phyloP scores from a whole-genome alignment of 2,329 filamentous ascomycete genomes.

The Talaromyces rugulosus region DNA sequence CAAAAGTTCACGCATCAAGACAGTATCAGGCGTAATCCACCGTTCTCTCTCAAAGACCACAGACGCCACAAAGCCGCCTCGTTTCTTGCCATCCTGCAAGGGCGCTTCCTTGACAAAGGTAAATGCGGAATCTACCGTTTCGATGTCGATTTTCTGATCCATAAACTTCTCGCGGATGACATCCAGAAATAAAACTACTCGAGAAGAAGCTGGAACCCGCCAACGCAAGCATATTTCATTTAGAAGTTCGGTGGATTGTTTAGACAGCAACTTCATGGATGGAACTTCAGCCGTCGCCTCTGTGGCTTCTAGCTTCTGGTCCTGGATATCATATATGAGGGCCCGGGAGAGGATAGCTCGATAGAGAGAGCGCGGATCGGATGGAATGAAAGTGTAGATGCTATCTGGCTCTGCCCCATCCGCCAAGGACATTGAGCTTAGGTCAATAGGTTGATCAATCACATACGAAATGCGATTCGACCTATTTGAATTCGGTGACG shows the following conservation, averaged over 20 bases:
- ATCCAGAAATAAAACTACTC: conserved; percentile 77
- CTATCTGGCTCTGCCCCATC: conserved; percentile 44
- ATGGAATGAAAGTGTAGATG: conserved; percentile 83
- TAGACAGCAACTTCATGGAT: conserved; percentile 59
- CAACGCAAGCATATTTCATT: conserved; percentile 82
- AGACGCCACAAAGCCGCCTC: conserved; percentile 45
- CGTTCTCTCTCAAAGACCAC: conserved; percentile 55
- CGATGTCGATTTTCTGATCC: conserved; percentile 73
- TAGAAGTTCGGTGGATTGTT: conserved; percentile 74
- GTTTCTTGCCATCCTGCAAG: conserved; percentile 59
- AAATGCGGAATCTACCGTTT: conserved; percentile 80
- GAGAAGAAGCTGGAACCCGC: conserved; percentile 79
- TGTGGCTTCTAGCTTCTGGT: conserved; percentile 49
- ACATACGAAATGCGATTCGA: conserved; percentile 50
- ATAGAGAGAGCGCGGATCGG: conserved; percentile 77
- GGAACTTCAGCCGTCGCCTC: conserved; percentile 46
- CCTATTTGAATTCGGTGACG: conserved; percentile 43
- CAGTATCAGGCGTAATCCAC: conserved; percentile 68
- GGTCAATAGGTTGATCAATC: conserved; percentile 61
- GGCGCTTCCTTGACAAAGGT: conserved; percentile 72
- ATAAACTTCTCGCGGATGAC: conserved; percentile 80
- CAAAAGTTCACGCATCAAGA: conserved; percentile 70
- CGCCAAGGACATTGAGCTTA: conserved; percentile 58
- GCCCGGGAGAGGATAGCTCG: conserved; percentile 76
- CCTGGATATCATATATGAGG: conserved; percentile 58